Percentiles rank a stretch among this genome's conserved stretches.
phyloP scores from a whole-genome alignment of 139 green algal species.

The Volvox africanus region DNA sequence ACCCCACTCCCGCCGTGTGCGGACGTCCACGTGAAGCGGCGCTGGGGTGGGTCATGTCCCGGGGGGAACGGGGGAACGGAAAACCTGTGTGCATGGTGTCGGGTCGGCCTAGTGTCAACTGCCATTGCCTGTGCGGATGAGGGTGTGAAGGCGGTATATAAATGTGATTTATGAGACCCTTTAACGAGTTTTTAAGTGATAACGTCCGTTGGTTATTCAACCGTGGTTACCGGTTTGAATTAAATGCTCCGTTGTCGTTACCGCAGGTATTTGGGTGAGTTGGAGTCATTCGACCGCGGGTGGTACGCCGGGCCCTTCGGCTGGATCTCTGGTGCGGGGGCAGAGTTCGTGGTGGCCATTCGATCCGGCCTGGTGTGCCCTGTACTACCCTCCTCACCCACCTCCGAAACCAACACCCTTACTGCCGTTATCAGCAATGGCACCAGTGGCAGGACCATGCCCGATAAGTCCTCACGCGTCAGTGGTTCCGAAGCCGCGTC shows the following conservation, averaged over 20 bases:
- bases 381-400: not conserved
- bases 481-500: not conserved
- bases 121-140: too few relatives aligned
- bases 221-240: too few relatives aligned
- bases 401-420: not conserved
- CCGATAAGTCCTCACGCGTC: not conserved
- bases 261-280: constrained; percentile 60
- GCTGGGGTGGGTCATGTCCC: constrained; percentile 43
- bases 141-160: too few relatives aligned
- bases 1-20: constrained; percentile 95
- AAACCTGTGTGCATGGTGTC: too few relatives aligned
- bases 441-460: not conserved
- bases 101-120: too few relatives aligned
- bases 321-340: constrained; percentile 84
- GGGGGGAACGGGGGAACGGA: not conserved
- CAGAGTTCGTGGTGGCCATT: constrained; percentile 98
- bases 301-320: constrained; percentile 97
- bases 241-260: too few relatives aligned
- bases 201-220: too few relatives aligned
- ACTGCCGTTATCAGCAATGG: not conserved
- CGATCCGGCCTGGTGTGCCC: constrained; percentile 88
- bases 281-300: constrained; percentile 95
- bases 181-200: too few relatives aligned
- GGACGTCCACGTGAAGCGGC: constrained; percentile 74
- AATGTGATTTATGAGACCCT: too few relatives aligned